Base-by-base conservation (phyloP, 306 rosid genomes). In the Inga leiocalycina region DNA sequence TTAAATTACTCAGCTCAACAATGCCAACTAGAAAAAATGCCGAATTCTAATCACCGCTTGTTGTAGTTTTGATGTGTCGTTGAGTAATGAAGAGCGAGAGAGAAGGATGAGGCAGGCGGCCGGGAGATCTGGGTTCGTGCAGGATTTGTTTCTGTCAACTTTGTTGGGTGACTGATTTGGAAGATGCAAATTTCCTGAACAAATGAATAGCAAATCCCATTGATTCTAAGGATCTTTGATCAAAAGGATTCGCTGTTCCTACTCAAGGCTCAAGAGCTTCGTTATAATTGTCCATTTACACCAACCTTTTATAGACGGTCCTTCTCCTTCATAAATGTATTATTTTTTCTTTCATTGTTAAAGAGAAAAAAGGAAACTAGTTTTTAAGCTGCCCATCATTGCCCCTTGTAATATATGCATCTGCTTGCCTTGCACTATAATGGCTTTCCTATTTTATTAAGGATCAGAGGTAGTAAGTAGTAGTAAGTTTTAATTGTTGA, bases 111-210 rank as follows among this genome's bases (percentile, higher is more conserved):
- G 81, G 74, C 98, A 91, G 81, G 97, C 97, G 15, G 89, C 96
- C 4, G 99, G 92, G 81, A 92, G 97, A 88, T 90, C 98, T 56
- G 91, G 93, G 77, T 97, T 97, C 86, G 81, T 94, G 91, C 99
- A 92, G 88, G 98, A 97, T 86, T 76, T 97, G 91, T 81, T 97
- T 78, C 75, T 94, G 27, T 74, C 97, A 20, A 92, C 91, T 44
- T 86, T 97, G 84, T 87, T 94, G 67, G 86, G 85, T 39, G 91
- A 91, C 77, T 88, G 80, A 84, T 13, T 17, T 62, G 71, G 85
- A 87, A 84, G 80, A 77, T 67, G 72, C 10, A 37, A 67, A 8
- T 67, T 67, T 43, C 24, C n/a, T 35, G 12, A 24, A 70, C 11
- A 11, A 70, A 66, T 4, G 75, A 43, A 70, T 8, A 3, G 37